Conservation (phyloP, 305 asterid species). For the Fraxinus velutina region DNA sequence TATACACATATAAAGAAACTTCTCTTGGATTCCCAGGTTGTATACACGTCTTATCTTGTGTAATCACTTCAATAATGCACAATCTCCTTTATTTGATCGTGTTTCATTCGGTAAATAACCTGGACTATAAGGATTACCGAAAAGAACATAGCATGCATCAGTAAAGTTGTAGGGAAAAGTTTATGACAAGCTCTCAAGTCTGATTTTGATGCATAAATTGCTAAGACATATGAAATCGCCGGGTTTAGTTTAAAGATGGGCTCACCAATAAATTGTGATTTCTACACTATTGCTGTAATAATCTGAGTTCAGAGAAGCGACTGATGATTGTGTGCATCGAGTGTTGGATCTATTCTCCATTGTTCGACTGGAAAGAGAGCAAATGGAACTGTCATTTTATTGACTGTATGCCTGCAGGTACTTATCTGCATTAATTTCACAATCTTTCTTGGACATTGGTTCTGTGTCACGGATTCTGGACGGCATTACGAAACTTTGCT, state of each 20-base stretch:
- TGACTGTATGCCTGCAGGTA: conserved; percentile 53
- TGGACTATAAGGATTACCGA: not conserved
- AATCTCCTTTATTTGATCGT: not conserved
- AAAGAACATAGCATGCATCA: not conserved
- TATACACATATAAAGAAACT: not conserved
- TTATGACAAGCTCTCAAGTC: not conserved
- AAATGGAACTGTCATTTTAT: conserved; percentile 11
- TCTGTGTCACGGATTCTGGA: conserved; percentile 93
- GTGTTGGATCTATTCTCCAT: conserved; percentile 3
- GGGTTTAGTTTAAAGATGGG: not conserved
- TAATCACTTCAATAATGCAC: not conserved
- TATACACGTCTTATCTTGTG: not conserved
- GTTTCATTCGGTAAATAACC: not conserved
- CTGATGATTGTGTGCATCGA: not conserved
- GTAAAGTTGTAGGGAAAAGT: not conserved
- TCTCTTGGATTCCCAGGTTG: not conserved
- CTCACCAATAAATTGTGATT: not conserved
- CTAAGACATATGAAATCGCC: not conserved
- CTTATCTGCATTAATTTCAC: conserved; percentile 87
- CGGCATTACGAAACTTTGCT: conserved; percentile 88
- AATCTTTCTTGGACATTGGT: conserved; percentile 94
- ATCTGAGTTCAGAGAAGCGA: not conserved
- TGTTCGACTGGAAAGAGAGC: conserved; percentile 9
- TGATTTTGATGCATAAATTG: conserved; percentile 2
- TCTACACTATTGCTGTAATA: not conserved